These are phyloP conservation scores for Pseudogymnoascus sp. DNA, from an alignment of 2,329 filamentous ascomycete genomes.

Conservation along the genomic window DNA sequence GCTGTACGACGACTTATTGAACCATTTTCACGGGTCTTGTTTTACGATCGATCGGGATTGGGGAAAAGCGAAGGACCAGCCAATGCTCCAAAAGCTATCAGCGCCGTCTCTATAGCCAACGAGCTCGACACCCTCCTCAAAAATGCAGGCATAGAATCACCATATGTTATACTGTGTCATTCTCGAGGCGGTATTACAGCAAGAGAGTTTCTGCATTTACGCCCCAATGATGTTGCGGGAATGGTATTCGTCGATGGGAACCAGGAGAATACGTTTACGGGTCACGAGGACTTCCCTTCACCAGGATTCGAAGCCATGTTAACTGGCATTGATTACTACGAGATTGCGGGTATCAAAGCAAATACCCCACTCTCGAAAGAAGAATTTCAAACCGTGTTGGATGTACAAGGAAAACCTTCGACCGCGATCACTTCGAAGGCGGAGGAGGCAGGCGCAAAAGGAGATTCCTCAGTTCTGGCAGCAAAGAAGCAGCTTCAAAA, in stretches of 20 bases:
- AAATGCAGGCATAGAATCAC: slow-evolving; percentile 10
- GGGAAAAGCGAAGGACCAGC: slow-evolving; percentile 20
- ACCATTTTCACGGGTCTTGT: slow-evolving; percentile 22
- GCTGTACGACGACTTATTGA: slow-evolving; percentile 21
- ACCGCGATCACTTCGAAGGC: slow-evolving; percentile 13
- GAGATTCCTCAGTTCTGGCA: slow-evolving; percentile 11
- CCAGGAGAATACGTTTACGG: slow-evolving; percentile 13
- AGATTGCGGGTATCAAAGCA: slow-evolving; percentile 3
- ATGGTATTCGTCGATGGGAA: slow-evolving; percentile 21
- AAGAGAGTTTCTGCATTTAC: slow-evolving; percentile 18
- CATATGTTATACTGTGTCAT: slow-evolving; percentile 18
- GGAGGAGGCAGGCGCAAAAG: slow-evolving; percentile 13
- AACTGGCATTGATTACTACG: slow-evolving; percentile 10
- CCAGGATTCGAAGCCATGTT: slow-evolving; percentile 6
- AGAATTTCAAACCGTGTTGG: slow-evolving; percentile 13
- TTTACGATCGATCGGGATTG: slow-evolving; percentile 26
- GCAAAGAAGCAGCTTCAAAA: slow-evolving; percentile 20
- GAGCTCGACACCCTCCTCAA: slow-evolving; percentile 18
- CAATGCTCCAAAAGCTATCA: slow-evolving; percentile 13
- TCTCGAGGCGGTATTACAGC: slow-evolving; percentile 19
- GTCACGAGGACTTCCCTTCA: slow-evolving; percentile 10
- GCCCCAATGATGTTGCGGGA: slow-evolving; percentile 17
- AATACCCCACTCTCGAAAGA: slow-evolving; percentile 11
- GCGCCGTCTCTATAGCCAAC: slow-evolving; percentile 12
- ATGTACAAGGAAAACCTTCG: background rate